phyloP scores from a whole-genome alignment of 306 rosid genomes.

The Gastrolobium bilobum region DNA sequence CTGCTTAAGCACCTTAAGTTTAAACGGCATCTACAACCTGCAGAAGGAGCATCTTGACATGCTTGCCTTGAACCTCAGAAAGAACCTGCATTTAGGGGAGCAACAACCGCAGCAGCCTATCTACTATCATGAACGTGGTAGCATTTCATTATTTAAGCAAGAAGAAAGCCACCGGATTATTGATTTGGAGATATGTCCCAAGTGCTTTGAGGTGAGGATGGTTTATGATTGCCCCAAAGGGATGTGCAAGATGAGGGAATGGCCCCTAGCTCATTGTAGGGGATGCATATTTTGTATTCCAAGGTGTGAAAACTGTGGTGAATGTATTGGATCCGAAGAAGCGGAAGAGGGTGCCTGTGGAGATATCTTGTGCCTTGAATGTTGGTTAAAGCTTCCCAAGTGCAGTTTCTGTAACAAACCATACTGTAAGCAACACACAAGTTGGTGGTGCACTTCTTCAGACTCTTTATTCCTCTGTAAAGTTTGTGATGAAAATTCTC shows the following conservation, averaged over 20 bases:
- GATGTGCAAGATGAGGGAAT: constrained; percentile 59
- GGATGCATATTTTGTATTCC: constrained; percentile 77
- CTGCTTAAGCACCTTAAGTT: constrained; percentile 61
- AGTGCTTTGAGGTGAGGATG: constrained; percentile 64
- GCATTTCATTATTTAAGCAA: constrained; percentile 25
- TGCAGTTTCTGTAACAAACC: constrained; percentile 86
- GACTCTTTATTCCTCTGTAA: constrained; percentile 65
- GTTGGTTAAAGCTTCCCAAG: constrained; percentile 86
- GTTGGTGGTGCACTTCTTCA: constrained; percentile 47
- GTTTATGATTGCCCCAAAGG: constrained; percentile 74
- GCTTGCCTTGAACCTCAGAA: constrained; percentile 51
- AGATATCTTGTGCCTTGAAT: constrained; percentile 65
- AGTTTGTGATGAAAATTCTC: constrained; percentile 57
- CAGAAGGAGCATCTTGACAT: constrained; percentile 66
- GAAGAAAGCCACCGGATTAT: constrained; percentile 45
- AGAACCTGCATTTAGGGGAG: constrained; percentile 42
- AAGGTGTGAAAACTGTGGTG: constrained; percentile 86
- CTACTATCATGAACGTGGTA: constrained; percentile 49
- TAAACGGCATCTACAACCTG: constrained; percentile 74
- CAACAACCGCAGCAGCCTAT: constrained; percentile 51
- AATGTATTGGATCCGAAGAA: constrained; percentile 60
- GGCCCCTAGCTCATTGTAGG: constrained; percentile 50
- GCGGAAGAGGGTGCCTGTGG: constrained; percentile 70
- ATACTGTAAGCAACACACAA: constrained; percentile 70
- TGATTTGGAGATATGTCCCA: constrained; percentile 76